A percentile compares a stretch with the other conserved stretches of the same genome.
These are phyloP conservation scores for Phlyctochytrium bullatum DNA, from an alignment of 192 early-diverging fungal genomes.

Conservation along the genomic window DNA sequence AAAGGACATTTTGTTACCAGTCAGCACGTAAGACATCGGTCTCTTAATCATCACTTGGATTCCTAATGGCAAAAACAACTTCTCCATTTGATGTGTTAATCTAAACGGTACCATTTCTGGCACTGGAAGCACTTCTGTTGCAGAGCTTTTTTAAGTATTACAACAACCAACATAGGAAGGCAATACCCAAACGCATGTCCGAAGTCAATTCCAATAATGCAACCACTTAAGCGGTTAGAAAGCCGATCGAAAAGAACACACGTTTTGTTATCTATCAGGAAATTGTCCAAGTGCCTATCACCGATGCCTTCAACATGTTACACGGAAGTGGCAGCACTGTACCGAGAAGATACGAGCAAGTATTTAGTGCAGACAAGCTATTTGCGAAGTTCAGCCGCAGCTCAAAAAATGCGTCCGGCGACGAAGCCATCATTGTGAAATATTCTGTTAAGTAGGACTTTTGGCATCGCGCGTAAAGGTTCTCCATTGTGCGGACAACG, in stretches of 20 bases:
- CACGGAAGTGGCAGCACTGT: constrained; percentile 2
- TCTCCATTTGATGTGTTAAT: constrained; percentile 64
- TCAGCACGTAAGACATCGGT: constrained; percentile 68
- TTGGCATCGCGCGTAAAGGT: constrained; percentile 35
- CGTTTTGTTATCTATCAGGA: constrained; percentile 64
- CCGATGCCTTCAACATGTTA: constrained; percentile 55
- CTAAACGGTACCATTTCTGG: constrained; percentile 79
- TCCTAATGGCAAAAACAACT: constrained; percentile 66
- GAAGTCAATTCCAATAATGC: constrained; percentile 75
- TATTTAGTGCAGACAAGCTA: constrained; percentile 65
- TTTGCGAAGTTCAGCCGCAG: constrained; percentile 68
- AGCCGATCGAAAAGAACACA: constrained; percentile 13
- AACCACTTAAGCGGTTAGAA: constrained; percentile 41
- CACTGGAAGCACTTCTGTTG: constrained; percentile 70
- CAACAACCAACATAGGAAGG: constrained; percentile 1
- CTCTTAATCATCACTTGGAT: constrained; percentile 57
- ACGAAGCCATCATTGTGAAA: constrained; percentile 58
- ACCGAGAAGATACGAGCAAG: constrained; percentile 72
- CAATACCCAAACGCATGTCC: constrained; percentile 74
- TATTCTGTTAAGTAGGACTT: constrained; percentile 51
- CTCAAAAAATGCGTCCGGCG: constrained; percentile 70
- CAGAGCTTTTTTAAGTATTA: constrained; percentile 41
- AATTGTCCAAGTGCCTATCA: constrained; percentile 78
- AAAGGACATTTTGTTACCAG: constrained; percentile 35
- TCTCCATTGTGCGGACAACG: constrained; percentile 50